phyloP scores from a whole-genome alignment of 108 stramenopile species.

The Cyclotella distinguenda region DNA sequence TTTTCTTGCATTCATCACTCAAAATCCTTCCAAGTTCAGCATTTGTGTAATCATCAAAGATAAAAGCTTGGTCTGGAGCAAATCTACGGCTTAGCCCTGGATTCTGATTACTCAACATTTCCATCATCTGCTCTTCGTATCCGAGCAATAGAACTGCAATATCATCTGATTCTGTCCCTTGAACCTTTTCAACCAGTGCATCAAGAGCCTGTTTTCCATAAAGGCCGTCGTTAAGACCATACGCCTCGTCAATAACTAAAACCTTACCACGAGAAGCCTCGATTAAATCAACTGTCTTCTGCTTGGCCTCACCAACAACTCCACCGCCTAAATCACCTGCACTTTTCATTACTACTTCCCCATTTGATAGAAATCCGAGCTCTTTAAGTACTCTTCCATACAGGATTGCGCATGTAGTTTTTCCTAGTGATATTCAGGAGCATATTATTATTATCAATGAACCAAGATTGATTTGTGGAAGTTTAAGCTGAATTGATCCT shows the following conservation, averaged over 20 bases:
- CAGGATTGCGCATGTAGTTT: conserved; percentile 65
- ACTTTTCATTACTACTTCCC: conserved; percentile 63
- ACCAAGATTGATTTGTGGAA: not conserved
- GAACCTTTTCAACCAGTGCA: conserved; percentile 74
- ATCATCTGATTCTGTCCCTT: conserved; percentile 67
- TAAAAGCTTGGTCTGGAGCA: conserved; percentile 59
- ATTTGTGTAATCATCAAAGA: conserved; percentile 75
- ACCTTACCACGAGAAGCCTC: conserved; percentile 59
- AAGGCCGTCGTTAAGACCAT: conserved; percentile 48
- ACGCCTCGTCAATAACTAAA: conserved; percentile 82
- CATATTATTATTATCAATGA: not conserved
- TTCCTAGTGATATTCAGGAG: not conserved
- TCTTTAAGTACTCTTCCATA: conserved; percentile 65
- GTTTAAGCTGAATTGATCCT: not conserved
- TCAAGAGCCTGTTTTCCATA: conserved; percentile 67
- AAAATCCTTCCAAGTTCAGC: conserved; percentile 58
- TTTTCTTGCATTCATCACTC: conserved; percentile 12
- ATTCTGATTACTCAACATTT: conserved; percentile 60
- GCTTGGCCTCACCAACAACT: conserved; percentile 54
- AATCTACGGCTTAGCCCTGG: conserved; percentile 75
- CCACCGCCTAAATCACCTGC: conserved; percentile 66
- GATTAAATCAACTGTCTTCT: conserved; percentile 56
- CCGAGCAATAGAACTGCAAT: conserved; percentile 75
- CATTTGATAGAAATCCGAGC: conserved; percentile 67
- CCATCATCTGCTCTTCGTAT: conserved; percentile 64